Evolutionary conservation across 768 basidiomycete genomes (phyloP).

Genomic region (Rubroboletus pulcherrimus): DNA sequence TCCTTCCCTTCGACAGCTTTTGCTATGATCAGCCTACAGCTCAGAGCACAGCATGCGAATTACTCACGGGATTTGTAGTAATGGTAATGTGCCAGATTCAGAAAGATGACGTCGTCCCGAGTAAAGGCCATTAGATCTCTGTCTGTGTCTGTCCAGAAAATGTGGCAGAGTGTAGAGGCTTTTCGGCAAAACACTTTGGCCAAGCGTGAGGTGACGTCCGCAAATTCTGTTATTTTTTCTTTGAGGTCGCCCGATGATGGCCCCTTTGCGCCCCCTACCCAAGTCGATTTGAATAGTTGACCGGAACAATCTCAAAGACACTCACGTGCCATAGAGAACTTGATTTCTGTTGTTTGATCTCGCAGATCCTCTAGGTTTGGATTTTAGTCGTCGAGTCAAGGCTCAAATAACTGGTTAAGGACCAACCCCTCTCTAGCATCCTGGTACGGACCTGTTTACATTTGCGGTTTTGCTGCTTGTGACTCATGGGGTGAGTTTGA

Average conservation of each 20-base stretch:
- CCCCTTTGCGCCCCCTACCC: background rate
- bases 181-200: background rate
- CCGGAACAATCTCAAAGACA: background rate
- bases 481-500: background rate
- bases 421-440: constrained; percentile 3
- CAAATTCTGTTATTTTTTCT: background rate
- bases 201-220: background rate
- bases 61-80: constrained; percentile 6
- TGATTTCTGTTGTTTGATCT: background rate
- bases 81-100: constrained; percentile 17
- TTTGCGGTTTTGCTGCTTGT: background rate
- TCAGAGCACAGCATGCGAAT: background rate
- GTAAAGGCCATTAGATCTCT: constrained; percentile 18
- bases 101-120: background rate
- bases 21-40: background rate
- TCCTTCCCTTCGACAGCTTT: background rate
- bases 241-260: background rate
- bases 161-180: background rate
- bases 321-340: constrained; percentile 15
- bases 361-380: background rate
- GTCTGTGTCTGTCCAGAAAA: constrained; percentile 17
- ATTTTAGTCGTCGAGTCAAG: background rate
- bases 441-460: constrained; percentile 7
- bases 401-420: too few species aligned
- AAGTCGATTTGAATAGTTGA: background rate